phyloP scores from a whole-genome alignment of 1,139 yeast species.

The Kluyveromyces sp. region DNA sequence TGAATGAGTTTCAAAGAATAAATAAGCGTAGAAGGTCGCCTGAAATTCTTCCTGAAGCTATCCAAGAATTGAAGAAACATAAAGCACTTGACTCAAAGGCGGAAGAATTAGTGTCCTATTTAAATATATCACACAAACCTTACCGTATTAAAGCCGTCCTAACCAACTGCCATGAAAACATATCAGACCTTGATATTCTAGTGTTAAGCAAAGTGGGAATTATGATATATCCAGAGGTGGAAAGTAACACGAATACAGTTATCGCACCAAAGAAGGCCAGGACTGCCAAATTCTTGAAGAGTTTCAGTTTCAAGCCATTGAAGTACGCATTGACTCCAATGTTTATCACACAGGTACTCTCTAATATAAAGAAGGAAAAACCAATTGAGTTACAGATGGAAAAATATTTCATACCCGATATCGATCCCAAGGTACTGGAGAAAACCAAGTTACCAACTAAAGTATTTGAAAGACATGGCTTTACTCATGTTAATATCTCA shows the following conservation, averaged over 20 bases:
- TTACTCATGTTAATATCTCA: conserved; percentile 53
- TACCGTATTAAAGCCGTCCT: conserved; percentile 43
- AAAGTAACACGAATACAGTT: conserved; percentile 40
- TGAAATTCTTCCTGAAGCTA: conserved; percentile 31
- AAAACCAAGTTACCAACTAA: conserved; percentile 28
- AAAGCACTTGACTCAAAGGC: conserved; percentile 21
- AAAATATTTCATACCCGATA: conserved; percentile 30
- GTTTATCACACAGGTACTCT: conserved; percentile 35
- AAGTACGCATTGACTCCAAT: conserved; percentile 28
- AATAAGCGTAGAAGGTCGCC: conserved; percentile 23
- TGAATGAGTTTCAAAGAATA: conserved; percentile 51
- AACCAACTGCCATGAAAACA: conserved; percentile 54
- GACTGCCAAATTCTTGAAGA: conserved; percentile 71
- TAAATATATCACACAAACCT: conserved; percentile 12
- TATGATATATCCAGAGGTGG: conserved; percentile 37
- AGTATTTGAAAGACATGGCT: conserved; percentile 30
- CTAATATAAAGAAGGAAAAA: conserved; percentile 24
- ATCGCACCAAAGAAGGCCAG: conserved; percentile 75
- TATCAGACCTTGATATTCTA: conserved; percentile 35
- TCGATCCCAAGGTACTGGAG: conserved; percentile 26
- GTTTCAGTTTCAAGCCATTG: conserved; percentile 29
- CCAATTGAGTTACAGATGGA: conserved; percentile 27
- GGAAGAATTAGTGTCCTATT: conserved; percentile 7
- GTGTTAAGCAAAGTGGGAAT: conserved; percentile 35
- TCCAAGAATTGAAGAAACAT: conserved; percentile 22